Evolutionary conservation across 225 moss, liverwort and hornwort genomes (phyloP).

Genomic region (Pseudoscleropodium purum): DNA sequence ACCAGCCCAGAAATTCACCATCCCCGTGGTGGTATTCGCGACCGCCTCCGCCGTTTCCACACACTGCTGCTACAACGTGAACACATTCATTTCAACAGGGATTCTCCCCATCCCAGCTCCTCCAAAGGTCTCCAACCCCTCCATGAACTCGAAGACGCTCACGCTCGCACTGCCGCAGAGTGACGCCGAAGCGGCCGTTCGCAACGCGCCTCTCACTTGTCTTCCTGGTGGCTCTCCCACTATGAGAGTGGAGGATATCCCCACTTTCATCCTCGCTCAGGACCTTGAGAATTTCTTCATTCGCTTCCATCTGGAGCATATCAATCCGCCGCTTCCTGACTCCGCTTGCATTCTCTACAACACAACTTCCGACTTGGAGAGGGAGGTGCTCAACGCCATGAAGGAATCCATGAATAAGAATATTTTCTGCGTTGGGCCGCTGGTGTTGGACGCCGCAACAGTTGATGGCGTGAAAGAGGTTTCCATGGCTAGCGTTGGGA

Average conservation of each 20-base stretch:
- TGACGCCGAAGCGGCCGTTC: background rate
- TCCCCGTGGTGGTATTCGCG: background rate
- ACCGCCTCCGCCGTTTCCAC: background rate
- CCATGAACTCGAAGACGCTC: background rate
- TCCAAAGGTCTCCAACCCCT: background rate
- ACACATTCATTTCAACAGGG: background rate
- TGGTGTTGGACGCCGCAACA: background rate
- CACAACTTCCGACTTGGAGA: slow-evolving; percentile 3
- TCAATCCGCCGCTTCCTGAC: background rate
- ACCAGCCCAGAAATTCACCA: background rate
- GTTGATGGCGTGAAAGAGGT: background rate
- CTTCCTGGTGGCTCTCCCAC: background rate
- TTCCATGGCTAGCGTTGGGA: background rate
- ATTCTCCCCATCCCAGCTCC: background rate
- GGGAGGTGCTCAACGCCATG: background rate
- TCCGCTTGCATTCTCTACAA: slow-evolving; percentile 2
- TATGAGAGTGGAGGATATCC: slow-evolving; percentile 11
- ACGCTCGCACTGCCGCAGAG: background rate
- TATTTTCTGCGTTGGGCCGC: slow-evolving; percentile 2
- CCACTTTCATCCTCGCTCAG: background rate
- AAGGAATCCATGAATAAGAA: background rate
- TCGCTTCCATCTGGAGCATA: background rate
- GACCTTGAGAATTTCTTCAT: background rate
- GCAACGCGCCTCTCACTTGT: background rate
- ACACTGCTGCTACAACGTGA: background rate